A percentile compares a stretch with the other conserved stretches of the same genome.
Conservation (phyloP, 805 yeast genomes). For the Zygoascus flipseniorum region DNA sequence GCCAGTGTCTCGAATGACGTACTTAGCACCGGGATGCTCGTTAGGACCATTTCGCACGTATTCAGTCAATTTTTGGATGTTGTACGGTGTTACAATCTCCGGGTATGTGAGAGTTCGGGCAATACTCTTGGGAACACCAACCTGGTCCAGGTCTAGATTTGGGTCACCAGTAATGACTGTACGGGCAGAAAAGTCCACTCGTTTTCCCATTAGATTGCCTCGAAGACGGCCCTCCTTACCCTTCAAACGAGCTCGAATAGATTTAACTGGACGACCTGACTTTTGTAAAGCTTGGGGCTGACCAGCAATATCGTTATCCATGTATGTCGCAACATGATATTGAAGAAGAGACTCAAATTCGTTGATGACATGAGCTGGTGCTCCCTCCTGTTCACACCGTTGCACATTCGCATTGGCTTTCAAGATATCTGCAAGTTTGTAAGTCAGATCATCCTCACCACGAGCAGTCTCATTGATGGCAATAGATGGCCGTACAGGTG, state of each 20-base stretch:
- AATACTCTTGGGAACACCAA: slow-evolving; percentile 95
- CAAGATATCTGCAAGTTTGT: slow-evolving; percentile 90
- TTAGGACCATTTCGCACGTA: slow-evolving; percentile 96
- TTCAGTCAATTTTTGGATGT: slow-evolving; percentile 87
- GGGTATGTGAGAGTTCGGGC: slow-evolving; percentile 95
- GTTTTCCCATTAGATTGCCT: slow-evolving; percentile 98
- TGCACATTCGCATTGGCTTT: slow-evolving; percentile 98
- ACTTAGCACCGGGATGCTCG: slow-evolving; percentile 99
- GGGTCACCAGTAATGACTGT: slow-evolving; percentile 99
- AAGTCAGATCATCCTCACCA: slow-evolving; percentile 98
- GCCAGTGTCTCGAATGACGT: slow-evolving; percentile 96
- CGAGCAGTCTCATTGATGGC: slow-evolving; percentile 97
- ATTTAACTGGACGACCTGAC: slow-evolving; percentile 97
- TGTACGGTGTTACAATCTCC: slow-evolving; percentile 95
- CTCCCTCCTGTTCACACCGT: slow-evolving; percentile 95
- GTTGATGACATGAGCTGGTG: slow-evolving; percentile 95
- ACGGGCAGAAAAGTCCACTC: slow-evolving; percentile 98
- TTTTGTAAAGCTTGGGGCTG: slow-evolving; percentile 98
- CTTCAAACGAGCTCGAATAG: slow-evolving; percentile 98
- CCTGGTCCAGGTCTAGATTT: slow-evolving; percentile 93
- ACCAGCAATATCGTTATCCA: slow-evolving; percentile 99
- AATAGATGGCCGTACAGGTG: slow-evolving; percentile 97
- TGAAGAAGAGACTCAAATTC: slow-evolving; percentile 94
- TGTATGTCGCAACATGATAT: slow-evolving; percentile 97
- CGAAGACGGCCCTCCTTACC: slow-evolving; percentile 99